These are phyloP conservation scores for Manihot esculenta DNA, from an alignment of 441 rosid genomes.

Conservation along the genomic window DNA sequence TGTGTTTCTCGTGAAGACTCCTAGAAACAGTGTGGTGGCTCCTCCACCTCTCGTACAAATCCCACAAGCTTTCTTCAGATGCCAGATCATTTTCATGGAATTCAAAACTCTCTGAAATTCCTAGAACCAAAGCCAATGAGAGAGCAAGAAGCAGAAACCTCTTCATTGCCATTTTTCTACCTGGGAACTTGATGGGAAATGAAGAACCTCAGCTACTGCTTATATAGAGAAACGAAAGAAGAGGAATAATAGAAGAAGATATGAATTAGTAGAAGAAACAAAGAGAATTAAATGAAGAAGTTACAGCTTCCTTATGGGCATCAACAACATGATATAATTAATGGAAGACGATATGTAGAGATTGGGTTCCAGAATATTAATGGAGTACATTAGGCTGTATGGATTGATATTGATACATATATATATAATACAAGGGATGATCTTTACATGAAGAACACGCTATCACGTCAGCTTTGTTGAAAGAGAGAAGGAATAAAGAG, in stretches of 20 bases:
- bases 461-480: no score
- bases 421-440: no score
- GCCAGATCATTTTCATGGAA: slow-evolving; percentile 66
- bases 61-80: slow-evolving; percentile 59
- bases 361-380: slow-evolving; percentile 20
- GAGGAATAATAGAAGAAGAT: background rate
- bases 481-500: no score
- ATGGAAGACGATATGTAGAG: slow-evolving; percentile 12
- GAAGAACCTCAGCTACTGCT: background rate
- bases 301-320: slow-evolving; percentile 58
- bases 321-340: slow-evolving; percentile 28
- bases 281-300: slow-evolving; percentile 38
- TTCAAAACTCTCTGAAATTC: slow-evolving; percentile 48
- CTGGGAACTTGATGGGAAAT: slow-evolving; percentile 30
- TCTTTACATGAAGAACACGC: no score
- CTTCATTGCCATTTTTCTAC: slow-evolving; percentile 26
- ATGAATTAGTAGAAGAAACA: slow-evolving; percentile 21
- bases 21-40: slow-evolving; percentile 74
- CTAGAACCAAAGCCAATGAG: slow-evolving; percentile 39
- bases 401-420: no score
- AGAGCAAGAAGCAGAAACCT: slow-evolving; percentile 33
- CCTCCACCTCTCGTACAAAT: slow-evolving; percentile 84
- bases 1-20: slow-evolving; percentile 54
- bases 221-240: slow-evolving; percentile 36
- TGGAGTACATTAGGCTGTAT: no score